These are phyloP conservation scores for Eucalyptus globulus DNA, from an alignment of 345 rosid genomes.

Conservation along the genomic window DNA sequence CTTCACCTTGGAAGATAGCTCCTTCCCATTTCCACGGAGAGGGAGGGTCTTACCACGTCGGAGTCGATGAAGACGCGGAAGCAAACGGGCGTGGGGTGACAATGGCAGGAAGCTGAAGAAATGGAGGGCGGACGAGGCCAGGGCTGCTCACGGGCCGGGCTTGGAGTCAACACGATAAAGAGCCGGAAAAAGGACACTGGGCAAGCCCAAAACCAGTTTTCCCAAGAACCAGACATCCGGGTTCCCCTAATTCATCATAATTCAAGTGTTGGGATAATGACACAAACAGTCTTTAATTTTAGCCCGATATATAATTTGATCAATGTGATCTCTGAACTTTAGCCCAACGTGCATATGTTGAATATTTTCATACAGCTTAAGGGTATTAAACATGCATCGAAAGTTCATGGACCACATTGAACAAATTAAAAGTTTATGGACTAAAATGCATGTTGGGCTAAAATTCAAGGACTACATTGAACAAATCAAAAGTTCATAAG, in stretches of 20 bases:
- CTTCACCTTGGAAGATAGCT: background rate
- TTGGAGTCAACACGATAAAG: background rate
- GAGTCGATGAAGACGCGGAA: background rate
- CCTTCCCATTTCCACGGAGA: no score
- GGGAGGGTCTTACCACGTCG: background rate
- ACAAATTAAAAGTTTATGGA: no score
- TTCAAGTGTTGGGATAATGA: no score
- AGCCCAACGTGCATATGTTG: no score
- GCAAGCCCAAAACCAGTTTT: background rate
- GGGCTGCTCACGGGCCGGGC: background rate
- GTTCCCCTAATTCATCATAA: background rate
- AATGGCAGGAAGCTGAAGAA: background rate
- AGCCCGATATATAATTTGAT: no score
- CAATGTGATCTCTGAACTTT: fast-evolving
- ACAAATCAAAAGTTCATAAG: no score
- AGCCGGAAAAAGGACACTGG: background rate
- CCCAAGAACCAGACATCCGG: background rate
- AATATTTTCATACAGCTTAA: no score
- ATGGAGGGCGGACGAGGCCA: background rate
- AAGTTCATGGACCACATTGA: fast-evolving
- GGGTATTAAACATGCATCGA: no score
- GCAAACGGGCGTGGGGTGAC: background rate
- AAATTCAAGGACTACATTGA: no score
- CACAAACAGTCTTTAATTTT: no score
- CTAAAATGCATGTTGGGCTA: no score